phyloP scores from a whole-genome alignment of 495 filamentous ascomycete species.

The Corynascus novoguineensis region DNA sequence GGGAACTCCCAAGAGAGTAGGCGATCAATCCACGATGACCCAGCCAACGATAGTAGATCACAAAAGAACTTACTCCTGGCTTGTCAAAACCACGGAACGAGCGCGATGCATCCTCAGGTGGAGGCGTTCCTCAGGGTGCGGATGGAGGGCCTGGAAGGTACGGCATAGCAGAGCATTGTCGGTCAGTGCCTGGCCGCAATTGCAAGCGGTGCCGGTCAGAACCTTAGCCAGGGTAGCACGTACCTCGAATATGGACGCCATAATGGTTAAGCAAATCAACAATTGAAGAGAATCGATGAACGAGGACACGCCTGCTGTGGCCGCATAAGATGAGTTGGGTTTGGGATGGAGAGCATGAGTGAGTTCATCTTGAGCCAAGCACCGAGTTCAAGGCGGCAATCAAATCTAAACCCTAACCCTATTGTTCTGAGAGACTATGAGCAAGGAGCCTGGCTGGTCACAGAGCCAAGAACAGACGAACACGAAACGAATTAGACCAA shows the following conservation, averaged over 20 bases:
- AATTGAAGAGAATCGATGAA: neutral
- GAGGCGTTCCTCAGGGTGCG: slow-evolving; percentile 49
- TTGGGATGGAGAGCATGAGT: neutral
- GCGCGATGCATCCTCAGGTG: slow-evolving; percentile 77
- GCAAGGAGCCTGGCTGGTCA: too few species aligned
- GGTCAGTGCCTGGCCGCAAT: neutral
- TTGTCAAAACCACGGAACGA: slow-evolving; percentile 73
- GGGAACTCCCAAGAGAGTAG: neutral
- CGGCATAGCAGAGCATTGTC: slow-evolving; percentile 6
- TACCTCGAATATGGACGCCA: slow-evolving; percentile 30
- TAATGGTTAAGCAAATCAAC: slow-evolving; percentile 13
- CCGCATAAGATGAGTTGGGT: neutral
- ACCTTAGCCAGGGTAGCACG: neutral
- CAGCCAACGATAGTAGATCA: neutral
- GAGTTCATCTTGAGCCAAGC: neutral
- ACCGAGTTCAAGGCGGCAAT: too few species aligned
- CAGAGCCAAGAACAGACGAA: too few species aligned
- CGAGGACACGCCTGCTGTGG: too few species aligned
- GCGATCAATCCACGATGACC: neutral
- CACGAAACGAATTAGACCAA: too few species aligned
- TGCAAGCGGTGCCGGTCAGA: neutral
- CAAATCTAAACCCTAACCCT: too few species aligned
- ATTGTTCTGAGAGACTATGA: too few species aligned
- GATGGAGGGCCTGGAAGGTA: slow-evolving; percentile 39
- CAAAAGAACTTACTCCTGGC: slow-evolving; percentile 55